Conservation (phyloP, 805 yeast species). For the Yamadazyma philogaea region DNA sequence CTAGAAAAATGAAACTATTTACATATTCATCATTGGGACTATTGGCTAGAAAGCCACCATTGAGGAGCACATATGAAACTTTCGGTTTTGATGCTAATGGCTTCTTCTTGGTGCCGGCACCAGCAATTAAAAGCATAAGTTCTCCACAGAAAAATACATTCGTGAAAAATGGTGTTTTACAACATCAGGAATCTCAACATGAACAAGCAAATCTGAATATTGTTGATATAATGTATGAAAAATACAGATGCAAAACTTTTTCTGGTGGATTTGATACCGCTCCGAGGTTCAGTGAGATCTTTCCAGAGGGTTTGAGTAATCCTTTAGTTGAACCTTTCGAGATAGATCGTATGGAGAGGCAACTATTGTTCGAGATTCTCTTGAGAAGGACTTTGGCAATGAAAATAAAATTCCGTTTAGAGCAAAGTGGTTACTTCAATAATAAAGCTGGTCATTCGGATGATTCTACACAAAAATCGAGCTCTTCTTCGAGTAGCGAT, state of each 20-base stretch:
- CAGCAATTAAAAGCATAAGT: slow-evolving; percentile 12
- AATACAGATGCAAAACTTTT: slow-evolving; percentile 28
- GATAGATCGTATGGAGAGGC: slow-evolving; percentile 26
- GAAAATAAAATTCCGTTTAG: slow-evolving; percentile 35
- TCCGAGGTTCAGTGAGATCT: slow-evolving; percentile 26
- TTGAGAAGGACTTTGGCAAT: slow-evolving; percentile 43
- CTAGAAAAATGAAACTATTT: slow-evolving; percentile 25
- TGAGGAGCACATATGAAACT: slow-evolving; percentile 8
- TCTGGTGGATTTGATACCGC: slow-evolving; percentile 19
- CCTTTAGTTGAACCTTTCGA: slow-evolving; percentile 23
- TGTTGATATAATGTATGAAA: slow-evolving; percentile 22
- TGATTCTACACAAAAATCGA: neutral
- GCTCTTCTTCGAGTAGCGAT: slow-evolving; percentile 8
- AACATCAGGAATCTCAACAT: neutral
- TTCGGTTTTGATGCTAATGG: slow-evolving; percentile 11
- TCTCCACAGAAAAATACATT: slow-evolving; percentile 17
- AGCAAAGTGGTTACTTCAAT: slow-evolving; percentile 15
- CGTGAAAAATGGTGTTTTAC: slow-evolving; percentile 12
- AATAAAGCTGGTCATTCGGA: slow-evolving; percentile 2
- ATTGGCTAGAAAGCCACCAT: slow-evolving; percentile 15
- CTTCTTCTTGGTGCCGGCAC: slow-evolving; percentile 10
- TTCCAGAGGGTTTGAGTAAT: slow-evolving; percentile 27
- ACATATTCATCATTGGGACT: slow-evolving; percentile 18
- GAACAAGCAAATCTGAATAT: slow-evolving; percentile 11
- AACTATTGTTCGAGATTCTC: slow-evolving; percentile 34